Percentiles rank a stretch among this genome's conserved stretches.
Evolutionary conservation across 768 basidiomycete genomes (phyloP).

Genomic region (Nidularia pulvinata): DNA sequence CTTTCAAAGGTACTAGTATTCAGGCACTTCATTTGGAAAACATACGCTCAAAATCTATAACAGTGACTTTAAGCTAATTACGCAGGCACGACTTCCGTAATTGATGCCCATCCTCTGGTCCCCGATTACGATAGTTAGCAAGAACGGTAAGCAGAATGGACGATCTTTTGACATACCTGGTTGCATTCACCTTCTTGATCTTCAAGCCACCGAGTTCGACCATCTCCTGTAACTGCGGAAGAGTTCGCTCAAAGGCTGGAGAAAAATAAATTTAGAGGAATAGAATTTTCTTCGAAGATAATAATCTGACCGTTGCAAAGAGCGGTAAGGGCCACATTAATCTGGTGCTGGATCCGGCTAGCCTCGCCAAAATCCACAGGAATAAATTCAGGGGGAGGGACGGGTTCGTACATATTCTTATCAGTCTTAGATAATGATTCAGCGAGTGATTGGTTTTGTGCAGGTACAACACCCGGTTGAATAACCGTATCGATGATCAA

Average conservation of each 20-base stretch:
- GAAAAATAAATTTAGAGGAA: background rate
- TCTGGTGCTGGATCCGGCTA: conserved; percentile 30
- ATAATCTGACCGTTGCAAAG: conserved; percentile 27
- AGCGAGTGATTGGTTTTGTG: conserved; percentile 18
- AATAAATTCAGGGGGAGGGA: conserved; percentile 30
- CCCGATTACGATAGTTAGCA: background rate
- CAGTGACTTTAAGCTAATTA: no score
- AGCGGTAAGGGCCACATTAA: conserved; percentile 32
- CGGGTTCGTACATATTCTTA: conserved; percentile 24
- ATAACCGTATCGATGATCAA: conserved; percentile 34
- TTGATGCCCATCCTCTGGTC: conserved; percentile 36
- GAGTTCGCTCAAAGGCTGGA: conserved; percentile 31
- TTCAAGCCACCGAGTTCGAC: conserved; percentile 30
- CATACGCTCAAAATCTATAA: no score
- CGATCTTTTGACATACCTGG: conserved; percentile 20
- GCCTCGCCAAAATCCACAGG: conserved; percentile 37
- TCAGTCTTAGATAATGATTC: conserved; percentile 24
- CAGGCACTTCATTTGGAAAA: no score
- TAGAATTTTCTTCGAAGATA: background rate
- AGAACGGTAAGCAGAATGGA: background rate
- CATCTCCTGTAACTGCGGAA: conserved; percentile 33
- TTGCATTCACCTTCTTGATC: conserved; percentile 34
- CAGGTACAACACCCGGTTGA: conserved; percentile 26
- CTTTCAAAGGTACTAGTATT: no score
- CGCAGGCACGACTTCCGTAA: conserved; percentile 31